Percentiles rank a stretch among this genome's conserved stretches.
Evolutionary conservation across 257 asterid species (phyloP).

Genomic region (Salvia hispanica): DNA sequence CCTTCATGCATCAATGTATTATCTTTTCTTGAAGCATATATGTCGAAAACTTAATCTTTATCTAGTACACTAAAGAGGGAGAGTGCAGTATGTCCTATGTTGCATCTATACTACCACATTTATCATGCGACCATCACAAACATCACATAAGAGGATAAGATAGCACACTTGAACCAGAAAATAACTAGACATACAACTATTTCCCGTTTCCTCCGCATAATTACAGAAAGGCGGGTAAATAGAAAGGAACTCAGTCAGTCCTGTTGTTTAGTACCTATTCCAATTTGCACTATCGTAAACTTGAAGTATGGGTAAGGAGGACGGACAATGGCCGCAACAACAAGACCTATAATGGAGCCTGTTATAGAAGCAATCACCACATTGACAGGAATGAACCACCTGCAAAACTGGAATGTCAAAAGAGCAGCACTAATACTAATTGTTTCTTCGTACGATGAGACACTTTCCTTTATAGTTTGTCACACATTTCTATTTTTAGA

Average conservation of each 20-base stretch:
- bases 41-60: slow-evolving; percentile 10
- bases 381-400: slow-evolving; percentile 99
- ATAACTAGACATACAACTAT: not conserved
- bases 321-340: slow-evolving; percentile 63
- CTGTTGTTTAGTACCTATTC: slow-evolving; percentile 61
- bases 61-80: slow-evolving; percentile 13
- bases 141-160: slow-evolving; percentile 5
- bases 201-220: not conserved
- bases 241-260: slow-evolving; percentile 7
- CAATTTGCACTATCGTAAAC: slow-evolving; percentile 86
- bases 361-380: slow-evolving; percentile 74
- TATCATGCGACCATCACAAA: slow-evolving; percentile 1
- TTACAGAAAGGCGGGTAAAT: not conserved
- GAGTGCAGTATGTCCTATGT: not conserved
- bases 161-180: not conserved
- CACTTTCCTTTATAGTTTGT: too few relatives aligned
- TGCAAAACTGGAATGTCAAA: slow-evolving; percentile 41
- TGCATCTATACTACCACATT: not conserved
- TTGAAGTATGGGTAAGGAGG: slow-evolving; percentile 95
- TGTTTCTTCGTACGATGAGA: not conserved
- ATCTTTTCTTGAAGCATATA: not conserved
- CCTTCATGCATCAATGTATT: not conserved
- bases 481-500: too few relatives aligned
- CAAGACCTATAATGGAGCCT: slow-evolving; percentile 85
- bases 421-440: slow-evolving; percentile 23